phyloP scores from a whole-genome alignment of 2,329 filamentous ascomycete species.

The Fonsecaea multimorphosa region DNA sequence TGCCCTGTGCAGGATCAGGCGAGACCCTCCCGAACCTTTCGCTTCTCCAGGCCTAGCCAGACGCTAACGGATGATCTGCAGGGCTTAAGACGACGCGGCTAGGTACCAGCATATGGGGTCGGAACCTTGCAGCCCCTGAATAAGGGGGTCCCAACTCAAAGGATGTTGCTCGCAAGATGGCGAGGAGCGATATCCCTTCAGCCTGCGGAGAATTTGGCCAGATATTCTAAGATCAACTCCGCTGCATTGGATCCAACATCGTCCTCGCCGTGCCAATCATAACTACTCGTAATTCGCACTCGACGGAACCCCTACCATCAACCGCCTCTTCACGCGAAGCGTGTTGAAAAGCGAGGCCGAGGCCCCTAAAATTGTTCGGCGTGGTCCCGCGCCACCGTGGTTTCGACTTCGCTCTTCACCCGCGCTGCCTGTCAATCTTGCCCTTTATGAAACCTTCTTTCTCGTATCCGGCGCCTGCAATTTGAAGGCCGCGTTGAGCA shows the following conservation, averaged over 20 bases:
- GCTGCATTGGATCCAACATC: neutral
- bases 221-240: too few species aligned
- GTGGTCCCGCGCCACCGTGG: conserved; percentile 8
- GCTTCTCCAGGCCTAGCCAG: neutral
- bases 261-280: neutral
- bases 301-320: neutral
- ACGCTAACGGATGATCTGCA: conserved; percentile 4
- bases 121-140: conserved; percentile 5
- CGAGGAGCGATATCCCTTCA: neutral
- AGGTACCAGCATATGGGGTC: neutral
- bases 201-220: too few species aligned
- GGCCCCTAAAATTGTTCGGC: neutral
- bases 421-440: neutral
- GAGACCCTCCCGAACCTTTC: neutral
- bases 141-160: neutral
- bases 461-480: conserved; percentile 13
- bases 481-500: conserved; percentile 5
- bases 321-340: neutral
- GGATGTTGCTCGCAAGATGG: neutral
- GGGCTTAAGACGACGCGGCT: neutral
- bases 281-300: neutral
- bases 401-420: conserved; percentile 6
- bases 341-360: neutral
- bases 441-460: conserved; percentile 7
- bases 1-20: neutral